phyloP scores from a whole-genome alignment of 129 eudicot species.

The Scalesia atractyloides region DNA sequence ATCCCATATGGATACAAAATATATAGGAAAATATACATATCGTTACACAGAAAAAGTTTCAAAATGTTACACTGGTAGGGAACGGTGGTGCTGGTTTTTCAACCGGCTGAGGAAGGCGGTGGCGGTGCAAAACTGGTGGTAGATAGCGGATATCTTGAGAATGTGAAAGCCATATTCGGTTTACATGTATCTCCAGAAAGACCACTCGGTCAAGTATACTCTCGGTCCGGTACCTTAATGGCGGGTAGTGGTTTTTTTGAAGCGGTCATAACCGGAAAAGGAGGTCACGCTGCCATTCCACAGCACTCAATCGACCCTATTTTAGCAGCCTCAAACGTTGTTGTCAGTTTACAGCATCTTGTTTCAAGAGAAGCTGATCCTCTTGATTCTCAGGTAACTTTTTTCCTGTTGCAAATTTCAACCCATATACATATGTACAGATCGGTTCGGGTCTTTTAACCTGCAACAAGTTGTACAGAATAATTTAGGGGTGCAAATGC shows the following conservation, averaged over 20 bases:
- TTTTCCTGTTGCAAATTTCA: not conserved
- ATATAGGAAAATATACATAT: not conserved
- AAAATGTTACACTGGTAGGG: conserved; percentile 47
- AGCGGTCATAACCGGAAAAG: conserved; percentile 66
- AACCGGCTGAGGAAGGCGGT: conserved; percentile 80
- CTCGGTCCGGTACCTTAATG: conserved; percentile 50
- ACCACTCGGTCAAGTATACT: conserved; percentile 44
- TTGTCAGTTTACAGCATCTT: conserved; percentile 67
- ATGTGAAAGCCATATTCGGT: conserved; percentile 68
- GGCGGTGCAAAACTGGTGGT: conserved; percentile 65
- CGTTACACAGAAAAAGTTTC: conserved; percentile 11
- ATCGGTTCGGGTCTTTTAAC: not conserved
- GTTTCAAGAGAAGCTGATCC: conserved; percentile 79
- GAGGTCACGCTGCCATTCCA: conserved; percentile 92
- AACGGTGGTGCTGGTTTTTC: conserved; percentile 66
- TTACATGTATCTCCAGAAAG: conserved; percentile 45
- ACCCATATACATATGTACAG: not conserved
- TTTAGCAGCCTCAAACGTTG: conserved; percentile 61
- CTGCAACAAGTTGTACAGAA: not conserved
- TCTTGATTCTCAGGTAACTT: conserved; percentile 60
- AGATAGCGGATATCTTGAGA: conserved; percentile 54
- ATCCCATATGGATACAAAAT: not conserved
- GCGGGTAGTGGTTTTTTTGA: conserved; percentile 63
- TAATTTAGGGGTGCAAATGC: too few species aligned
- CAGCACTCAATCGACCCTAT: conserved; percentile 72